phyloP scores from a whole-genome alignment of 371 early-diverging fungal species.

The Funneliformis caledonium region DNA sequence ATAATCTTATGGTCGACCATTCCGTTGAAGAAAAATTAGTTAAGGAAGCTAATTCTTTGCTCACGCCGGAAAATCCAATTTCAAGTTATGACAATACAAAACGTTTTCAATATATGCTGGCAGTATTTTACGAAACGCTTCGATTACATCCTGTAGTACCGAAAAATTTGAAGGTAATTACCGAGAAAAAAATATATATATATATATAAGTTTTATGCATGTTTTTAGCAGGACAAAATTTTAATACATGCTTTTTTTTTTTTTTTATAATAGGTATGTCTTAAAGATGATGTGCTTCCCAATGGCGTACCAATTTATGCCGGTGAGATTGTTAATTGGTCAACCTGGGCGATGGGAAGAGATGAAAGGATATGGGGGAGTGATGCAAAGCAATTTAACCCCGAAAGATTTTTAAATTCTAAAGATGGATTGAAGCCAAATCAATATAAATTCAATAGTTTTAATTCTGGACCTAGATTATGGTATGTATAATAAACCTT shows the following conservation, averaged over 20 bases:
- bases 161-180: conserved; percentile 2
- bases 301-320: conserved; percentile 65
- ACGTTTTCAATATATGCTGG: neutral
- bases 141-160: neutral
- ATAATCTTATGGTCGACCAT: conserved; percentile 59
- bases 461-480: no score
- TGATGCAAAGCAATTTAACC: no score
- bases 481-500: no score
- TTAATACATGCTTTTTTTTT: no score
- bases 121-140: conserved; percentile 29
- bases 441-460: no score
- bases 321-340: conserved; percentile 41
- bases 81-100: conserved; percentile 10
- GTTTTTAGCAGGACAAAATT: no score
- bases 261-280: conserved; percentile 46
- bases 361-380: conserved; percentile 61
- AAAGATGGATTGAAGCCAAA: no score
- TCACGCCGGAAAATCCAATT: conserved; percentile 42
- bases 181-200: neutral
- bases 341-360: conserved; percentile 50
- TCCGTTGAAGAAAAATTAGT: conserved; percentile 58
- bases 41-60: conserved; percentile 55
- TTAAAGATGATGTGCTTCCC: conserved; percentile 70
- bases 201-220: no score
- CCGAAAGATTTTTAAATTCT: no score